Percentiles rank a stretch among this genome's conserved stretches.
Evolutionary conservation across 208 protist species (phyloP).

Genomic region (Histomonas meleagridis): DNA sequence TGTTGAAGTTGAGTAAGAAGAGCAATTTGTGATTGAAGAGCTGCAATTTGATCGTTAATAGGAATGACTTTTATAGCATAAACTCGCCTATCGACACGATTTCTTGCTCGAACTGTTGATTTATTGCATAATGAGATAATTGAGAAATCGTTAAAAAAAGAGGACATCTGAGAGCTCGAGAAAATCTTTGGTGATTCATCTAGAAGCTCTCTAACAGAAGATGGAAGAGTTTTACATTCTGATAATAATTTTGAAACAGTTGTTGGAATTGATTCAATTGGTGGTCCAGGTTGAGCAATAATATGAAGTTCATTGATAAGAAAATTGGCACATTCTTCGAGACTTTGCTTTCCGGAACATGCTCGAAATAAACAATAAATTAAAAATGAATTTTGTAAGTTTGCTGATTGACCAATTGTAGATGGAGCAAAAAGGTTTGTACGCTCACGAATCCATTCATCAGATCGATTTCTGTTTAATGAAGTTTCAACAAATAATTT

Average conservation of each 20-base stretch:
- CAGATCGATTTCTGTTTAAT: neutral
- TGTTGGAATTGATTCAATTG: neutral
- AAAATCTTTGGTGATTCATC: neutral
- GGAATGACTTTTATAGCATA: neutral
- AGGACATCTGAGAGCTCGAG: neutral
- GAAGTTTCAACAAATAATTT: neutral
- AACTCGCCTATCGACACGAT: neutral
- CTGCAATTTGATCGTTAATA: neutral
- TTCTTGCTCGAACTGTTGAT: neutral
- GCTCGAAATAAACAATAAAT: neutral
- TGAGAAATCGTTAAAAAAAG: conserved; percentile 12
- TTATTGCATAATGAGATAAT: neutral
- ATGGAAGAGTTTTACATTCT: neutral
- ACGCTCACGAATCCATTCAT: neutral
- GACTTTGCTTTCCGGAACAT: neutral
- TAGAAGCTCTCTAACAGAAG: neutral
- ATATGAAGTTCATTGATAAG: neutral
- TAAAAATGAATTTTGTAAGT: neutral
- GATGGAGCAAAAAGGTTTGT: neutral
- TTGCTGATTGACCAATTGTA: neutral
- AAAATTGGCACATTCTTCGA: neutral
- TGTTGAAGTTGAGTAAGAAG: neutral
- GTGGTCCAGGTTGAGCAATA: no score
- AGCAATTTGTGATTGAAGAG: neutral
- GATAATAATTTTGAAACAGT: neutral